These are phyloP conservation scores for Chaetomium fimeti DNA, from an alignment of 495 filamentous ascomycete species.

Conservation along the genomic window DNA sequence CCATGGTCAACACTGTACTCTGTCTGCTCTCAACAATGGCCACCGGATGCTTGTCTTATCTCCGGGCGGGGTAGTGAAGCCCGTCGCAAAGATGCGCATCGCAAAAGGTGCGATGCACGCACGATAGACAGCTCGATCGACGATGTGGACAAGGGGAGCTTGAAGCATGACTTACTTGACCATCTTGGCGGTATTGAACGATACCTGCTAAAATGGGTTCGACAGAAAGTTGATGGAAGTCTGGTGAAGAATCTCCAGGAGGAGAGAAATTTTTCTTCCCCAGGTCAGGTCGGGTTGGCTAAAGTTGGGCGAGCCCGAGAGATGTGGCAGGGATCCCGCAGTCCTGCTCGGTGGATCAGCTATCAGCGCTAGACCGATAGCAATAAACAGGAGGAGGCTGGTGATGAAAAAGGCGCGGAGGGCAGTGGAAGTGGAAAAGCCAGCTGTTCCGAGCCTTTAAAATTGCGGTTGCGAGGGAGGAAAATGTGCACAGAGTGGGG, in stretches of 20 bases:
- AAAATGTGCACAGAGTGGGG: slow-evolving; percentile 30
- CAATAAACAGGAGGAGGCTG: slow-evolving; percentile 23
- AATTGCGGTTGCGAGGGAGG: slow-evolving; percentile 28
- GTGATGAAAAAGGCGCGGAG: slow-evolving; percentile 24
- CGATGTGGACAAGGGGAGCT: slow-evolving; percentile 9
- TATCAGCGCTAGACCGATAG: slow-evolving; percentile 37
- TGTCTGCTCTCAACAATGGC: slow-evolving; percentile 11
- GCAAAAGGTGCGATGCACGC: background rate
- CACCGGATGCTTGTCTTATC: slow-evolving; percentile 35
- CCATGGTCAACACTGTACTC: slow-evolving; percentile 34
- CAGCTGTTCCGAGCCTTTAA: slow-evolving; percentile 33
- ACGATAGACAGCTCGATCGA: slow-evolving; percentile 2
- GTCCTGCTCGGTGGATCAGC: slow-evolving; percentile 31
- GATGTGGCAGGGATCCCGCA: slow-evolving; percentile 26
- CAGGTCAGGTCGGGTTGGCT: slow-evolving; percentile 10
- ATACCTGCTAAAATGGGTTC: slow-evolving; percentile 35
- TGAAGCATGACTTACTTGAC: slow-evolving; percentile 81
- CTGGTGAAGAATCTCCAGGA: slow-evolving; percentile 28
- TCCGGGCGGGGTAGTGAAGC: slow-evolving; percentile 43
- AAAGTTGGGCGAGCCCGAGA: slow-evolving; percentile 25
- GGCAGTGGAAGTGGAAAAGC: slow-evolving; percentile 24
- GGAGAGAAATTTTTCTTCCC: slow-evolving; percentile 38
- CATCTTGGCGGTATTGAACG: slow-evolving; percentile 83
- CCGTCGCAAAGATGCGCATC: slow-evolving; percentile 11
- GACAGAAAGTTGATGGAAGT: slow-evolving; percentile 25